Conservation (phyloP, 169 alveolate species). For the Theileria annulata region DNA sequence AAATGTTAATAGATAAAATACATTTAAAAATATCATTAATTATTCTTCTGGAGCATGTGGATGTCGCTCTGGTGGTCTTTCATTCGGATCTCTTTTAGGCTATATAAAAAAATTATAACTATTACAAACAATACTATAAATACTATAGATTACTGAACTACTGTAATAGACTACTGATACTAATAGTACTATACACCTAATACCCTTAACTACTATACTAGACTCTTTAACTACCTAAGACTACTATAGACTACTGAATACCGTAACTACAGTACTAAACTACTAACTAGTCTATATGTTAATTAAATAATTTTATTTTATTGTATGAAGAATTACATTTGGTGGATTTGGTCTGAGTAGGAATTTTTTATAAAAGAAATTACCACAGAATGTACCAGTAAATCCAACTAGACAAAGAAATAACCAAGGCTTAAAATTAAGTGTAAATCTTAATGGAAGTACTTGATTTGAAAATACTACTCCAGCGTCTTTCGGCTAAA, state of each 20-base stretch:
- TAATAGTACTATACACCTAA: too few relatives aligned
- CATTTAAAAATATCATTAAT: background rate
- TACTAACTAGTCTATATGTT: too few relatives aligned
- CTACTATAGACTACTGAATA: background rate
- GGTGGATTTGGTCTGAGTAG: constrained; percentile 76
- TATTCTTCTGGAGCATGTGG: constrained; percentile 71
- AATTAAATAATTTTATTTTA: too few relatives aligned
- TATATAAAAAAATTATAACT: too few relatives aligned
- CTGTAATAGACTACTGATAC: too few relatives aligned
- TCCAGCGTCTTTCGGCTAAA: constrained; percentile 77
- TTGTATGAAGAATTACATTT: constrained; percentile 55
- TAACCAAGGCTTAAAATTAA: constrained; percentile 71
- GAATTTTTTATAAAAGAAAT: constrained; percentile 67
- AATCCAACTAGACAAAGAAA: constrained; percentile 72
- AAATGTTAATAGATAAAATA: too few relatives aligned
- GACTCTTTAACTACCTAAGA: background rate
- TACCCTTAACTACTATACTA: background rate
- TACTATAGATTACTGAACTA: too few relatives aligned
- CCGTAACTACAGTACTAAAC: too few relatives aligned
- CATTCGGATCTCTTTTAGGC: constrained; percentile 67
- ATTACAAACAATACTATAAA: too few relatives aligned
- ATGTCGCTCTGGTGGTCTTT: constrained; percentile 58
- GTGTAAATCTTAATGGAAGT: constrained; percentile 67
- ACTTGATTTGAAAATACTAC: constrained; percentile 74
- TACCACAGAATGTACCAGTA: constrained; percentile 78